Evolutionary conservation across 495 filamentous ascomycete species (phyloP), one percentile per base, ranked within the genome.

Genomic region (Parmelia sp.): DNA sequence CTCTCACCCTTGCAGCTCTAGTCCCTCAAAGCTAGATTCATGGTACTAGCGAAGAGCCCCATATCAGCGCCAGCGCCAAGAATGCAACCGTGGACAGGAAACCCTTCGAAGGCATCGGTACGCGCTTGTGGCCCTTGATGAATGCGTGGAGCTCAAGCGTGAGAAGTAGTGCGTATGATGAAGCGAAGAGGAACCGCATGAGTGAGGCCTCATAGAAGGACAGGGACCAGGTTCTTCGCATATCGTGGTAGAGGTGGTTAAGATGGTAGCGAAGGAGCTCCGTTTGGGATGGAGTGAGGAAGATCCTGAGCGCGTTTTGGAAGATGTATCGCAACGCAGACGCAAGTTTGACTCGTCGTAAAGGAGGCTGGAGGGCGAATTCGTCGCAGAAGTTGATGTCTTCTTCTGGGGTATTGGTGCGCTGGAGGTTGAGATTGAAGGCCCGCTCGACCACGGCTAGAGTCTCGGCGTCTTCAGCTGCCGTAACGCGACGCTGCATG

Each of bases 381-480:
- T 12, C 25, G 21, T 44, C 8, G 3, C 4, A 15, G 11, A 39
- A 35, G 15, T 39, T 25, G 8, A 44, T 19, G 17, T 27, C 0
- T 0, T 3, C n/a, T 17, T 27, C 19, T 31, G 35, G 6, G 40
- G 2, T 21, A 0, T 0, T 12, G 11, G 7, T 35, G 58, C 58
- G 10, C 40, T n/a, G 23, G 12, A 21, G 0, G 21, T 61, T 61
- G 2, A 61, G 25, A n/a, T 10, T 9, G 58, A 35, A 23, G 19
- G 58, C 40, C 21, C 42, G 58, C 40, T 61, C 58, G 3, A 49
- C 58, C 42, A 35, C 25, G 14, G 40, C 58, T 23, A 61, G 39
- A 42, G 15, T 61, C 31, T 42, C 42, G 14, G 40, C 58, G 42
- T 61, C 58, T 61, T 61, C 40, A 1, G n/a, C 58, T n/a, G n/a